These are phyloP conservation scores for Rhytidhysteron rufulum DNA, from an alignment of 2,329 filamentous ascomycete genomes.

Conservation along the genomic window DNA sequence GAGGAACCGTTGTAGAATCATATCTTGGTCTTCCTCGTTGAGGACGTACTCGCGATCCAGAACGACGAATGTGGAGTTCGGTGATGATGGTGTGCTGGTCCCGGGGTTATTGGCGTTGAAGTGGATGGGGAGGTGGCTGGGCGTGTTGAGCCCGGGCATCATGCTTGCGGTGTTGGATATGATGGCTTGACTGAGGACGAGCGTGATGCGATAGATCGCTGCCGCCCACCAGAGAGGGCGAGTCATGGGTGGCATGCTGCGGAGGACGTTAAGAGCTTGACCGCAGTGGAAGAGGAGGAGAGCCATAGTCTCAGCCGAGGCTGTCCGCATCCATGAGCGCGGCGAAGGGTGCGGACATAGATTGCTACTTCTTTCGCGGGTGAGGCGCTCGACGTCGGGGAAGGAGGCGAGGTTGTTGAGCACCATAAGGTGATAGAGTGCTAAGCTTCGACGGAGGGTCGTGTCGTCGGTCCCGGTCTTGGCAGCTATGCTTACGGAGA, in stretches of 20 bases:
- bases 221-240: slow-evolving; percentile 57
- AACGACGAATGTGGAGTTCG: too few species aligned
- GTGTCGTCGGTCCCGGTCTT: slow-evolving; percentile 38
- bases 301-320: slow-evolving; percentile 49
- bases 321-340: slow-evolving; percentile 42
- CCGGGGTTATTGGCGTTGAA: too few species aligned
- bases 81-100: too few species aligned
- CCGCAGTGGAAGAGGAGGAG: slow-evolving; percentile 55
- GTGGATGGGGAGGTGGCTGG: too few species aligned
- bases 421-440: slow-evolving; percentile 57
- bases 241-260: slow-evolving; percentile 45
- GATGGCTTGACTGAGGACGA: slow-evolving; percentile 34
- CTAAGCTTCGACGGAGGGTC: slow-evolving; percentile 53
- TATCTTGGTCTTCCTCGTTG: too few species aligned
- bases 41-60: too few species aligned
- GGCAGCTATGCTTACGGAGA: slow-evolving; percentile 32
- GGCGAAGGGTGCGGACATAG: slow-evolving; percentile 44
- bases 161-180: slow-evolving; percentile 2
- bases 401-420: slow-evolving; percentile 55
- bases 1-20: too few species aligned
- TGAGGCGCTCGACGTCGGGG: slow-evolving; percentile 52
- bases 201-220: slow-evolving; percentile 54
- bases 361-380: slow-evolving; percentile 47
- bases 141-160: too few species aligned
- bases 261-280: slow-evolving; percentile 51